A percentile compares a stretch with the other conserved stretches of the same genome.
Conservation (phyloP, 75 land plant genomes). For the Cupressus sempervirens region DNA sequence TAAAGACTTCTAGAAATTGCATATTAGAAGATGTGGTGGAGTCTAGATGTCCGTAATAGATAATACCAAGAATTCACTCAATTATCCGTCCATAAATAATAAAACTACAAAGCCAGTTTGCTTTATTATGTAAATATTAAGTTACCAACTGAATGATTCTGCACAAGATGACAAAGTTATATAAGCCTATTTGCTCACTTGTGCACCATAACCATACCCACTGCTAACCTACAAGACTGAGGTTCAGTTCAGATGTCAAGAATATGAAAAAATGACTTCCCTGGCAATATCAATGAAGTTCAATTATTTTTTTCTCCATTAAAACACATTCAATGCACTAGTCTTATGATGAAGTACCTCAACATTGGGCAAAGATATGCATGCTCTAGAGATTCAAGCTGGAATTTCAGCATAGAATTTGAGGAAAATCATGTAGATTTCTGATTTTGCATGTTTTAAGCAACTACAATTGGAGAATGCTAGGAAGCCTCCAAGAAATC, state of each 20-base stretch:
- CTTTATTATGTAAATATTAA: neutral
- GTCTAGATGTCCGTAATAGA: neutral
- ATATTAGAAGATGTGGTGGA: neutral
- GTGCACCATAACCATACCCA: neutral
- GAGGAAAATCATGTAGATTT: neutral
- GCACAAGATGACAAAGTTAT: neutral
- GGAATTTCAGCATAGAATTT: neutral
- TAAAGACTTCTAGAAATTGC: neutral
- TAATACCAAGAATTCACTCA: neutral
- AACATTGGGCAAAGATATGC: neutral
- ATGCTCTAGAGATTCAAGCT: neutral
- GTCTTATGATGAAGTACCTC: neutral
- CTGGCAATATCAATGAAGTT: neutral
- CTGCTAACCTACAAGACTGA: neutral
- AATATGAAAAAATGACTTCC: no score
- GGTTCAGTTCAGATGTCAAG: neutral
- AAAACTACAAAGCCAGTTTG: neutral
- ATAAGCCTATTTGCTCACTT: neutral
- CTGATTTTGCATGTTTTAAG: neutral
- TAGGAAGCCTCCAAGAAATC: neutral
- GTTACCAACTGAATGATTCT: neutral
- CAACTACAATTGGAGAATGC: neutral
- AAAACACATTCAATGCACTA: neutral
- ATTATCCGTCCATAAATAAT: neutral
- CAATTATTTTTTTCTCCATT: neutral